Conservation (phyloP, 2,329 filamentous ascomycete genomes). For the Nakataea oryzae region DNA sequence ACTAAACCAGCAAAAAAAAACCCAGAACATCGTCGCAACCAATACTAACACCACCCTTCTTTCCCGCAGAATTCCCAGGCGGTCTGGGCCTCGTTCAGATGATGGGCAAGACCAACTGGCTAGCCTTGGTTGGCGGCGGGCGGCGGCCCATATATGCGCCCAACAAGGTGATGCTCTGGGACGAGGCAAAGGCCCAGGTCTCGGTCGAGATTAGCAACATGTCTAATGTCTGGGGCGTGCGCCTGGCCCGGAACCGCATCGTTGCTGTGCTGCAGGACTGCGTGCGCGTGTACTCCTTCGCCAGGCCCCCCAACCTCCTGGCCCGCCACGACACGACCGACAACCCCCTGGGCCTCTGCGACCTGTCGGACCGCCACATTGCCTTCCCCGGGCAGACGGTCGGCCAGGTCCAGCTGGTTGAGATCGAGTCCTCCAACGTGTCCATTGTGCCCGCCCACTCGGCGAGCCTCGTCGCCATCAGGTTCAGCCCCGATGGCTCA, state of each 20-base stretch:
- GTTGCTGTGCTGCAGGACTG: constrained; percentile 74
- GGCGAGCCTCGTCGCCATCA: constrained; percentile 65
- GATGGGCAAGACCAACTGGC: constrained; percentile 77
- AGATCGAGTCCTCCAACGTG: constrained; percentile 67
- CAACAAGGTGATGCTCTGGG: constrained; percentile 90
- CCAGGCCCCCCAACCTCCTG: constrained; percentile 57
- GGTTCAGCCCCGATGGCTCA: constrained; percentile 69
- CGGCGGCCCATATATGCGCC: constrained; percentile 75
- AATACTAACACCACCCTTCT: constrained; percentile 21
- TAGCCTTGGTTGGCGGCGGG: constrained; percentile 83
- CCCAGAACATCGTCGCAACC: constrained; percentile 6
- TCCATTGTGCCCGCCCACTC: constrained; percentile 91
- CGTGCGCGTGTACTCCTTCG: constrained; percentile 71
- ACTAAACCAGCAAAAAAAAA: no score
- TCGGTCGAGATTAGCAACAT: constrained; percentile 72
- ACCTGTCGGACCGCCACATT: constrained; percentile 60
- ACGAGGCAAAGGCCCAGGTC: constrained; percentile 65
- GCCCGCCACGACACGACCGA: constrained; percentile 76
- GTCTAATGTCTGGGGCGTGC: constrained; percentile 70
- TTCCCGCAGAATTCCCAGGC: constrained; percentile 59
- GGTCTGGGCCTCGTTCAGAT: constrained; percentile 77
- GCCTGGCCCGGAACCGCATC: constrained; percentile 65
- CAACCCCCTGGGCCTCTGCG: constrained; percentile 73
- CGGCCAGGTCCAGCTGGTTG: constrained; percentile 83
- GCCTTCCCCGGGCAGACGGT: constrained; percentile 80